Conservation (phyloP, 495 filamentous ascomycete genomes). For the Lophiostoma macrostomum region DNA sequence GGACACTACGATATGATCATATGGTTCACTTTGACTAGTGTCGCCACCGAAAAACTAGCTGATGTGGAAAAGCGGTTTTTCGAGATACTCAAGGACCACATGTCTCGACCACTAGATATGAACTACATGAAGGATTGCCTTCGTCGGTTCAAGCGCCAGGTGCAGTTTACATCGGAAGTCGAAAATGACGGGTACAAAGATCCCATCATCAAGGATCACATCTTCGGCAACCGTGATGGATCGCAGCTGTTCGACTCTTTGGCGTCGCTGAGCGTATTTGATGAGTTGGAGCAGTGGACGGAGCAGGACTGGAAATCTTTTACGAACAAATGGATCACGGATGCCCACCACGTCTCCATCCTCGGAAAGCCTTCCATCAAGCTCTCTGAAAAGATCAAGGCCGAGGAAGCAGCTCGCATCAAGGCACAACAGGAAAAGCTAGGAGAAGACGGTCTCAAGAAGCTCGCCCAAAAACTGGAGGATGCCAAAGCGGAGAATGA, state of each 20-base stretch:
- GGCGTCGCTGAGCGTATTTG: constrained; percentile 67
- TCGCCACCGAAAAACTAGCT: constrained; percentile 78
- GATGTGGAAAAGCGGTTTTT: constrained; percentile 84
- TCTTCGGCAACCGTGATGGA: constrained; percentile 84
- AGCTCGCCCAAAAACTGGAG: constrained; percentile 71
- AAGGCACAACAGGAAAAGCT: constrained; percentile 60
- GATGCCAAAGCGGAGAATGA: constrained; percentile 78
- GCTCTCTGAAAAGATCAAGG: constrained; percentile 69
- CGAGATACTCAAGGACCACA: constrained; percentile 74
- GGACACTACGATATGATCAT: constrained; percentile 76
- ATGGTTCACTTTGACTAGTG: constrained; percentile 76
- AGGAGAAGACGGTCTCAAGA: constrained; percentile 64
- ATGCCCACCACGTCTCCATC: constrained; percentile 81
- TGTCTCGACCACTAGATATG: constrained; percentile 79
- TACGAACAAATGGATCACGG: constrained; percentile 76
- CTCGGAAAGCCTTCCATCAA: constrained; percentile 62
- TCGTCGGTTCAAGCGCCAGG: constrained; percentile 68
- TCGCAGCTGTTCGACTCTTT: constrained; percentile 67
- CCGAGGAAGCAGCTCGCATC: constrained; percentile 58
- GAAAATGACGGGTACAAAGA: constrained; percentile 71
- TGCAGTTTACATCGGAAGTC: constrained; percentile 75
- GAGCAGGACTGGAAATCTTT: constrained; percentile 81
- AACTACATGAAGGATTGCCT: constrained; percentile 83
- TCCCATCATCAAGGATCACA: constrained; percentile 82
- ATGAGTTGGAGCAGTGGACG: constrained; percentile 72